Evolutionary conservation across 23 red algal genomes (phyloP).

Genomic region (Agarophyton chilense): DNA sequence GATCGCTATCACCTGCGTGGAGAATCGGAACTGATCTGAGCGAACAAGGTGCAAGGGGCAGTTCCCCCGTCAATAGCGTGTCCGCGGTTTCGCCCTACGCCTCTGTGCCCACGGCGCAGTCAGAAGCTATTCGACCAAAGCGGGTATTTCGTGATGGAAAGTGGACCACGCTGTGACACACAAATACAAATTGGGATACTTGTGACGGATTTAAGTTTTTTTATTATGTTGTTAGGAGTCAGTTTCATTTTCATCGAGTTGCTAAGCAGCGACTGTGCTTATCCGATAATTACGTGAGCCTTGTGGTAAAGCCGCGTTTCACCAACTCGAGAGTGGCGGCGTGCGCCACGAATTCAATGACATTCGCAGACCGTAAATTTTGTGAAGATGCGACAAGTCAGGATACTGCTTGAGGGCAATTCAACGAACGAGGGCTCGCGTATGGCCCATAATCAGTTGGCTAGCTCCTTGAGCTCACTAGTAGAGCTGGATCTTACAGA

Average conservation of each 20-base stretch:
- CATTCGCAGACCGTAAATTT: neutral
- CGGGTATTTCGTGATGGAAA: slow-evolving; percentile 56
- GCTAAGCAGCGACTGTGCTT: neutral
- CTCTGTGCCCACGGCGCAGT: neutral
- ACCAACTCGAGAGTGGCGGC: neutral
- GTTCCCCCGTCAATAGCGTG: neutral
- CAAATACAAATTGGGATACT: neutral
- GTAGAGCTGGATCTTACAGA: slow-evolving; percentile 55
- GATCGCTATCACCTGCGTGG: neutral
- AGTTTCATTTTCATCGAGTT: neutral
- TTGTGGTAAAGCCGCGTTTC: neutral
- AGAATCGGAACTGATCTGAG: neutral
- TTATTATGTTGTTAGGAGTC: slow-evolving; percentile 24
- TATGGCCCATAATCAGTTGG: neutral
- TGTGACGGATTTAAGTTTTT: neutral
- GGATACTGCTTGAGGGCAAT: neutral
- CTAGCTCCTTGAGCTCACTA: slow-evolving; percentile 24
- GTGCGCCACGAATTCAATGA: neutral
- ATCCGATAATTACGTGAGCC: neutral
- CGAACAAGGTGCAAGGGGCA: neutral
- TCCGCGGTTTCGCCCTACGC: neutral
- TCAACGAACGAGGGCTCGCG: too few species aligned
- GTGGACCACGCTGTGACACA: slow-evolving; percentile 19
- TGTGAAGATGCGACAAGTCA: neutral
- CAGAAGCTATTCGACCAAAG: slow-evolving; percentile 12